Base-by-base conservation (phyloP, 2,329 filamentous ascomycete genomes). In the Diatrype stigma region DNA sequence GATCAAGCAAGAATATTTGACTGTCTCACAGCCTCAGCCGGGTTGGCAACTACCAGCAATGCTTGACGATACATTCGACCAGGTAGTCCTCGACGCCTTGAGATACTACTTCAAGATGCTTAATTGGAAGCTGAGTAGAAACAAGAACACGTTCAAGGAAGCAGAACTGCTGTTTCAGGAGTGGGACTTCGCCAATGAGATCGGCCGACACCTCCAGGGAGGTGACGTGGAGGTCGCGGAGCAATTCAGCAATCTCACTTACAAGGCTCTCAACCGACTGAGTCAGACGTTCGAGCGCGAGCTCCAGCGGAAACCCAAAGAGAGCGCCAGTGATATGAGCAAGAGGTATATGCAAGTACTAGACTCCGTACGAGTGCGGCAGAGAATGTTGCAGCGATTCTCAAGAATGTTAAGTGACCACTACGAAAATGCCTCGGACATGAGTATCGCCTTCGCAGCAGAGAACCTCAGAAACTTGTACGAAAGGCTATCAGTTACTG, bases 111-210 rank as follows among this genome's bases (percentile, higher is more conserved):
- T 99, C 79, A 94, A 93, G 68, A 92, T 99, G 81, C 77, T 99
- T 42, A 96, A 97, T 66, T 97, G 92, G 90, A 97, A 97, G 70
- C 76, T 99, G 48, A 92, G 89, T 61, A 90, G 91, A 50, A 97
- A 97, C 75, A 97, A 96, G 69, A 99, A 97, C 72, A 96, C 92
- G 0, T 99, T 99, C 80, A 97, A 97, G 67, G 94, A 99, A 69
- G 94, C 94, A 6, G 94, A 99, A 75, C 87, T 99, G 57, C 74
- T 99, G 45, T 95, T 96, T 66, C 91, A 96, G 63, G 94, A 99
- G 70, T 99, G 94, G 94, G 90, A 91, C 51, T 97, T 97, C 64
- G 95, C 89, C 48, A 97, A 97, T 63, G 86, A 92, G 61, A 90
- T 99, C 51, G 94, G 93, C 23, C 84, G 89, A 46, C 88, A 94